phyloP scores from a whole-genome alignment of 2,329 filamentous ascomycete species.

The Mollisia scopiformis region DNA sequence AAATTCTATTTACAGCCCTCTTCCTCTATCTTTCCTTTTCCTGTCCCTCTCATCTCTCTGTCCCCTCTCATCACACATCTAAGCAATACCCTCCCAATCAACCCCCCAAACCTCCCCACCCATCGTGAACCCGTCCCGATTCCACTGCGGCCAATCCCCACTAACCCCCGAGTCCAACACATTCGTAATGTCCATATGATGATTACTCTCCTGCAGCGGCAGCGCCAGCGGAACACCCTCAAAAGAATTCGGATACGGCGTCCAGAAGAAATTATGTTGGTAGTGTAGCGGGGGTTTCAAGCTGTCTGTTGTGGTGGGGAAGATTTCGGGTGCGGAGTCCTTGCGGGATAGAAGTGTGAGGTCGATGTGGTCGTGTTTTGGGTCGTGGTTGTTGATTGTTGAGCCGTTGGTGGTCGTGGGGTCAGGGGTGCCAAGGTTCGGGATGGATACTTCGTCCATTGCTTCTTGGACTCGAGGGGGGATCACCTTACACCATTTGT shows the following conservation, averaged over 20 bases:
- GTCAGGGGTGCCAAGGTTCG: neutral
- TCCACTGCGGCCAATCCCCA: conserved; percentile 7
- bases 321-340: neutral
- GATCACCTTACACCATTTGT: conserved; percentile 14
- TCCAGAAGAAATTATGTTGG: conserved; percentile 21
- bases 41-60: neutral
- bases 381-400: neutral
- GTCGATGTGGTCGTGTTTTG: neutral
- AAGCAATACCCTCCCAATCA: neutral
- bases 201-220: neutral
- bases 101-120: neutral
- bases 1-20: no score
- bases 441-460: conserved; percentile 8
- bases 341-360: neutral
- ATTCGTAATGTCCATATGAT: conserved; percentile 4
- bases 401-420: neutral
- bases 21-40: no score
- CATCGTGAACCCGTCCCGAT: conserved; percentile 7
- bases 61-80: neutral
- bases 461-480: neutral
- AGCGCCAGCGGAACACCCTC: conserved; percentile 20
- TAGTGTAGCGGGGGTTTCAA: neutral
- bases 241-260: conserved; percentile 17
- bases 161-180: neutral
- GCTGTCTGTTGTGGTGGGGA: neutral